A percentile compares a stretch with the other conserved stretches of the same genome.
phyloP scores from a whole-genome alignment of 257 asterid genomes.

The Dorcoceras hygrometricum region DNA sequence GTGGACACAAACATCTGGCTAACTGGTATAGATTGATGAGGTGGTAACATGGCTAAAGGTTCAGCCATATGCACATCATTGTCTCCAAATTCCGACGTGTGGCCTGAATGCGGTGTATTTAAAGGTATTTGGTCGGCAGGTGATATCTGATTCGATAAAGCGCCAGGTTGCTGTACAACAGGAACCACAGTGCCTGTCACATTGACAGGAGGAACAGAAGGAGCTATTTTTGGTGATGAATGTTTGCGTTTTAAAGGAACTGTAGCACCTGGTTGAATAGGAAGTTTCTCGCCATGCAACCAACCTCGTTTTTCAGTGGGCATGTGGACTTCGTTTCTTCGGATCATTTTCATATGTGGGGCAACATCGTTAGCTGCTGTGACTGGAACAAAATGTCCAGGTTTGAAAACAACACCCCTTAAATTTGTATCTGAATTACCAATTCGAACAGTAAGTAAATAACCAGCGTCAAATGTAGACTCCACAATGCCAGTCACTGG shows the following conservation, averaged over 20 bases:
- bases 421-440: slow-evolving; percentile 59
- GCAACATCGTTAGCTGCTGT: slow-evolving; percentile 80
- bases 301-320: slow-evolving; percentile 38
- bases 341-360: slow-evolving; percentile 70
- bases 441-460: slow-evolving; percentile 63
- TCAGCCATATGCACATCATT: slow-evolving; percentile 61
- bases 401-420: slow-evolving; percentile 85
- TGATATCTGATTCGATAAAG: slow-evolving; percentile 32
- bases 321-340: slow-evolving; percentile 43
- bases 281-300: slow-evolving; percentile 31
- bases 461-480: slow-evolving; percentile 87
- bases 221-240: slow-evolving; percentile 29
- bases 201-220: slow-evolving; percentile 49
- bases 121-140: slow-evolving; percentile 27
- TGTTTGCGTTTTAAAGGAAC: slow-evolving; percentile 42
- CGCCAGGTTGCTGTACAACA: slow-evolving; percentile 54
- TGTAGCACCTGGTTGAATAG: slow-evolving; percentile 24
- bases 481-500: slow-evolving; percentile 82
- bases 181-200: slow-evolving; percentile 58
- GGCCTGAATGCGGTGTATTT: slow-evolving; percentile 27
- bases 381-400: slow-evolving; percentile 71
- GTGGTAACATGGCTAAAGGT: slow-evolving; percentile 67
- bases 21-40: slow-evolving; percentile 50
- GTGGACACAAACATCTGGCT: slow-evolving; percentile 38
- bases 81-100: slow-evolving; percentile 39